These are phyloP conservation scores for Phtheirospermum japonicum DNA, from an alignment of 257 asterid species.

Conservation along the genomic window DNA sequence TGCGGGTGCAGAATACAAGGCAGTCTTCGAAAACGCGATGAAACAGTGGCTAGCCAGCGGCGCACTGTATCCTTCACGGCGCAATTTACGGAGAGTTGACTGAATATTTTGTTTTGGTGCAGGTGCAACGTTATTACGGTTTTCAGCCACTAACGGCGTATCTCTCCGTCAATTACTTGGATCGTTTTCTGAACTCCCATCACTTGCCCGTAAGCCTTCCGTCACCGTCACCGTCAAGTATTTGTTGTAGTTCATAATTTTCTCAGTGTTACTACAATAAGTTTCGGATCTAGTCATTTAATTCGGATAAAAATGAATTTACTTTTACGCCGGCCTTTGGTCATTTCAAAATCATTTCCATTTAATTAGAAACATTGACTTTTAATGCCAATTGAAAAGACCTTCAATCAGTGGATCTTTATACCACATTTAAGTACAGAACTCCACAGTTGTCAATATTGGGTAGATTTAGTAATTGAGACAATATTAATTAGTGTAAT, in stretches of 20 bases:
- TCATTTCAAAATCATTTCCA: no score
- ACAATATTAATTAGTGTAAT: no score
- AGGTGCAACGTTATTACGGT: conserved; percentile 85
- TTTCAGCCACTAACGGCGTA: conserved; percentile 89
- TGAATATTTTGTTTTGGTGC: conserved; percentile 30
- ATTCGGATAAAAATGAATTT: no score
- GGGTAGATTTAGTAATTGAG: no score
- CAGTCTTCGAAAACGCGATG: conserved; percentile 42
- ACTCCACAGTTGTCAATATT: no score
- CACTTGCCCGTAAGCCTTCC: conserved; percentile 65
- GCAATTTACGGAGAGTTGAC: conserved; percentile 33
- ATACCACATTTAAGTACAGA: background rate
- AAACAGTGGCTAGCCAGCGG: conserved; percentile 35
- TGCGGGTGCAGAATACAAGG: no score
- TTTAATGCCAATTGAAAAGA: conserved; percentile 18
- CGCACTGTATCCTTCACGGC: conserved; percentile 29
- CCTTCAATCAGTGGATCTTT: conserved; percentile 7
- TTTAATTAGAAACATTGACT: conserved; percentile 23
- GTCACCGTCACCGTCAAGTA: conserved; percentile 27
- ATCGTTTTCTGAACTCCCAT: conserved; percentile 76
- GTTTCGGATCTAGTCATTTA: conserved; percentile 16
- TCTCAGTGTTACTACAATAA: background rate
- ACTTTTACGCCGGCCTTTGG: no score
- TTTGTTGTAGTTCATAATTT: background rate
- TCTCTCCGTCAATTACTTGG: conserved; percentile 83